phyloP scores from a whole-genome alignment of 2,329 filamentous ascomycete genomes.

The Tothia fuscella region DNA sequence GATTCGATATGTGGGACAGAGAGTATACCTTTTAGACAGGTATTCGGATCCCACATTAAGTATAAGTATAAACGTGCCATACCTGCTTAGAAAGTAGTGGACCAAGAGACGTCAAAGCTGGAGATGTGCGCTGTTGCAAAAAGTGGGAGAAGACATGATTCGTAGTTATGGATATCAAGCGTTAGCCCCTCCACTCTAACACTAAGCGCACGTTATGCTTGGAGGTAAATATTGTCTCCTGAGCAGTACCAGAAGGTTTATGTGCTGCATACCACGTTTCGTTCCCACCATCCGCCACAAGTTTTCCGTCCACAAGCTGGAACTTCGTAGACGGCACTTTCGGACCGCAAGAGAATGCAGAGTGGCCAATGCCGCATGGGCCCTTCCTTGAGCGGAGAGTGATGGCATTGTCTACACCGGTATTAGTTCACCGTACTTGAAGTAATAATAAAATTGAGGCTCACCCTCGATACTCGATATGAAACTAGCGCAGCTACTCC shows the following conservation, averaged over 20 bases:
- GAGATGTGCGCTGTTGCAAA: no score
- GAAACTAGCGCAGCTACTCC: slow-evolving; percentile 53
- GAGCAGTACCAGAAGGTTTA: slow-evolving; percentile 30
- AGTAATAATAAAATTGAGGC: slow-evolving; percentile 7
- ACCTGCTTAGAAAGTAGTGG: no score
- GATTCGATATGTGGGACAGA: no score
- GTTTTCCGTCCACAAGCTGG: slow-evolving; percentile 21
- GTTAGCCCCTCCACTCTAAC: slow-evolving; percentile 3
- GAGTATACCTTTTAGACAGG: no score
- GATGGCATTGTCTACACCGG: no score
- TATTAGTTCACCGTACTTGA: slow-evolving; percentile 25
- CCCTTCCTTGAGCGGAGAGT: slow-evolving; percentile 48
- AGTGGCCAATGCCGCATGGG: slow-evolving; percentile 42
- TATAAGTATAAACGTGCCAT: no score
- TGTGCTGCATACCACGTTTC: slow-evolving; percentile 32
- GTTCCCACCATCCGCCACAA: slow-evolving; percentile 27
- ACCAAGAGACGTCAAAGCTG: no score
- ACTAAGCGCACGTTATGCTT: background rate
- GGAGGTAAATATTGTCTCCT: slow-evolving; percentile 31
- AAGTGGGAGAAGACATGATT: no score
- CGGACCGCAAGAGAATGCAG: slow-evolving; percentile 42
- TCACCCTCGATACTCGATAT: slow-evolving; percentile 33
- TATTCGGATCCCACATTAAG: no score
- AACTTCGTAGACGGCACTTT: slow-evolving; percentile 34
- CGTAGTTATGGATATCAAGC: no score